A percentile compares a stretch with the other conserved stretches of the same genome.
phyloP scores from a whole-genome alignment of 2,329 filamentous ascomycete genomes.

The Acrocalymma vagum region DNA sequence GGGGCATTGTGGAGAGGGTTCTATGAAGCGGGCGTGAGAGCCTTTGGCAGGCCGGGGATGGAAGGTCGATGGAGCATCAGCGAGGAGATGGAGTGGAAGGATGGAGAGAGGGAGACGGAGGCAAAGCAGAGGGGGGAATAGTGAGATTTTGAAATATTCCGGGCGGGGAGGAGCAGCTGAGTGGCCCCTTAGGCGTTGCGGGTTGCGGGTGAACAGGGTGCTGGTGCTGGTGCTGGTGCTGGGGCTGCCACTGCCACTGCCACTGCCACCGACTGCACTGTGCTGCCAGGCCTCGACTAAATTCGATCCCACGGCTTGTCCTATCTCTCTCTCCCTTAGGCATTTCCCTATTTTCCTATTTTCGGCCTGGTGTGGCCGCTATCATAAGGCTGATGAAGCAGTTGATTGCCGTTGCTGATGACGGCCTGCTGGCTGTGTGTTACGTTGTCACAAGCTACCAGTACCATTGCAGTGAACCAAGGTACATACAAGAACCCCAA shows the following conservation, averaged over 20 bases:
- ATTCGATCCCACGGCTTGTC: slow-evolving; percentile 16
- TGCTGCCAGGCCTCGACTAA: too few relatives aligned
- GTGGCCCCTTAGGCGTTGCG: too few relatives aligned
- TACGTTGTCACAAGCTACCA: too few relatives aligned
- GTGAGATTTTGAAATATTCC: slow-evolving; percentile 28
- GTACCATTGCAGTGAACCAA: too few relatives aligned
- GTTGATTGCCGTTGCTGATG: too few relatives aligned
- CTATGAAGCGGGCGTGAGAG: slow-evolving; percentile 31
- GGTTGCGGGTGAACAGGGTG: too few relatives aligned
- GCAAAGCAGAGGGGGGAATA: too few relatives aligned
- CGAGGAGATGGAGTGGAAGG: slow-evolving; percentile 20
- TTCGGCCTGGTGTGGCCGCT: slow-evolving; percentile 18
- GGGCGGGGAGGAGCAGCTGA: slow-evolving; percentile 14
- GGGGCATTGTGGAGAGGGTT: slow-evolving; percentile 41
- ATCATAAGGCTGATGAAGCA: slow-evolving; percentile 5
- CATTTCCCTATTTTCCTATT: slow-evolving; percentile 25
- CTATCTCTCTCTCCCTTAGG: slow-evolving; percentile 18
- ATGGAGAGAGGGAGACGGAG: slow-evolving; percentile 14
- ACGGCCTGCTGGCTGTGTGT: too few relatives aligned
- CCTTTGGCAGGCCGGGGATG: slow-evolving; percentile 38
- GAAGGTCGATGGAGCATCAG: slow-evolving; percentile 43
- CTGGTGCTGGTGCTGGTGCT: too few relatives aligned
- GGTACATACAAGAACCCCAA: too few relatives aligned
- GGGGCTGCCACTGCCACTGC: too few relatives aligned
- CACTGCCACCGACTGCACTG: too few relatives aligned